phyloP scores from a whole-genome alignment of 108 stramenopile species.

The Cyclotella kingstonii region DNA sequence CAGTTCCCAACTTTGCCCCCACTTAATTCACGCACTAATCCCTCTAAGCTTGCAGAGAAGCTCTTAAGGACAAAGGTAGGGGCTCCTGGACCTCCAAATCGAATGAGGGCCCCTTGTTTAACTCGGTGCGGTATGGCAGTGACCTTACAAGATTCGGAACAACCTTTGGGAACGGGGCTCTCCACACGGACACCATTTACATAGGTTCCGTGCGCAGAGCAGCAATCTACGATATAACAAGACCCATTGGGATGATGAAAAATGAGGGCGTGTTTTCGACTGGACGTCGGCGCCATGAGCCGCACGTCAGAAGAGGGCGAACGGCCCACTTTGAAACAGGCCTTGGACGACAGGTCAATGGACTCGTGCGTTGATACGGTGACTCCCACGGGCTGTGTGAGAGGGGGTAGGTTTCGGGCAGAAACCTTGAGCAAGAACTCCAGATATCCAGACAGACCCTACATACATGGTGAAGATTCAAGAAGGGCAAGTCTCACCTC shows the following conservation, averaged over 20 bases:
- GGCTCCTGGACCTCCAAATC: conserved; percentile 80
- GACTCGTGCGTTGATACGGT: conserved; percentile 53
- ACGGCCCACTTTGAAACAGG: conserved; percentile 68
- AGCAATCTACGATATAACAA: conserved; percentile 82
- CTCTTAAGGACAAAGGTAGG: conserved; percentile 77
- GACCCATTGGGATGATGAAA: conserved; percentile 85
- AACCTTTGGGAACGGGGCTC: conserved; percentile 43
- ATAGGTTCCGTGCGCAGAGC: conserved; percentile 78
- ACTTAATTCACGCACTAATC: conserved; percentile 19
- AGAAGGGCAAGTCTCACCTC: conserved; percentile 77
- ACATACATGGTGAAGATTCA: neutral
- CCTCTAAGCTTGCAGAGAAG: conserved; percentile 54
- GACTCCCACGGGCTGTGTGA: conserved; percentile 66
- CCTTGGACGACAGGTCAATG: conserved; percentile 61
- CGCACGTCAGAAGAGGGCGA: conserved; percentile 69
- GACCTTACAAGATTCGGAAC: conserved; percentile 11
- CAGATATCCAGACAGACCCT: conserved; percentile 1
- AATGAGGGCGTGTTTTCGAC: conserved; percentile 73
- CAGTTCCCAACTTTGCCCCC: conserved; percentile 7
- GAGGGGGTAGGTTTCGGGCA: neutral
- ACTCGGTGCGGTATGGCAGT: conserved; percentile 65
- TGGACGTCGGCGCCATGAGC: conserved; percentile 67
- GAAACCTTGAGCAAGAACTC: neutral
- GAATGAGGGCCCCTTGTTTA: conserved; percentile 66
- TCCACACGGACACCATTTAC: conserved; percentile 66